A percentile compares a stretch with the other conserved stretches of the same genome.
Evolutionary conservation across 306 rosid genomes (phyloP).

Genomic region (Cucurbita ficifolia): DNA sequence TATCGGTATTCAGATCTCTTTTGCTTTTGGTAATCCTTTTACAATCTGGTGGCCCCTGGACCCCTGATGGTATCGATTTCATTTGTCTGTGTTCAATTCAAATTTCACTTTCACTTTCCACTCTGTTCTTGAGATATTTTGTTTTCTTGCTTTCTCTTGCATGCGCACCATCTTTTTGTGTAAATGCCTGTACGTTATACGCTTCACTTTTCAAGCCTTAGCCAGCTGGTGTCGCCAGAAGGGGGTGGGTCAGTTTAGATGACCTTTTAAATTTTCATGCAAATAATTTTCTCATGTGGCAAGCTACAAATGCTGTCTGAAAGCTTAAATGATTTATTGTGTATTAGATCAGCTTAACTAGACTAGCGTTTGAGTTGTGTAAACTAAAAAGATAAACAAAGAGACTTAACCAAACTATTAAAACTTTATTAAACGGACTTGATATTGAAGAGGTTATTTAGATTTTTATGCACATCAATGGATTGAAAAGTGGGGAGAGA

Average conservation of each 20-base stretch:
- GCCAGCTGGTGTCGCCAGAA: neutral
- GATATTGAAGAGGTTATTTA: neutral
- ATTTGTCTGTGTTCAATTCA: neutral
- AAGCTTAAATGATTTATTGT: neutral
- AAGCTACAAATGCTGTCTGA: neutral
- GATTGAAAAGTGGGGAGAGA: neutral
- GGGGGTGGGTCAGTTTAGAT: neutral
- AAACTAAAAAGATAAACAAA: no score
- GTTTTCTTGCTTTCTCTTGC: neutral
- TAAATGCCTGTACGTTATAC: neutral
- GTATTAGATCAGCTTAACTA: neutral
- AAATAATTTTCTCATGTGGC: neutral
- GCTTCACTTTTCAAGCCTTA: neutral
- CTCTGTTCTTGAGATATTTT: neutral
- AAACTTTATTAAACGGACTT: neutral
- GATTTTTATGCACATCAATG: neutral
- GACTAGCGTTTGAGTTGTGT: neutral
- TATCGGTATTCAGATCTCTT: neutral
- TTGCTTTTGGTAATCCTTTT: neutral
- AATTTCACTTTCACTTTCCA: neutral
- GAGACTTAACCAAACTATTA: neutral
- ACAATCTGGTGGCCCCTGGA: neutral
- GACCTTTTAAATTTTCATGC: neutral
- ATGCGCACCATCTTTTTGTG: constrained; percentile 5
- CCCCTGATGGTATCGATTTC: neutral